phyloP scores from a whole-genome alignment of 257 asterid genomes.

The Eucommia ulmoides region DNA sequence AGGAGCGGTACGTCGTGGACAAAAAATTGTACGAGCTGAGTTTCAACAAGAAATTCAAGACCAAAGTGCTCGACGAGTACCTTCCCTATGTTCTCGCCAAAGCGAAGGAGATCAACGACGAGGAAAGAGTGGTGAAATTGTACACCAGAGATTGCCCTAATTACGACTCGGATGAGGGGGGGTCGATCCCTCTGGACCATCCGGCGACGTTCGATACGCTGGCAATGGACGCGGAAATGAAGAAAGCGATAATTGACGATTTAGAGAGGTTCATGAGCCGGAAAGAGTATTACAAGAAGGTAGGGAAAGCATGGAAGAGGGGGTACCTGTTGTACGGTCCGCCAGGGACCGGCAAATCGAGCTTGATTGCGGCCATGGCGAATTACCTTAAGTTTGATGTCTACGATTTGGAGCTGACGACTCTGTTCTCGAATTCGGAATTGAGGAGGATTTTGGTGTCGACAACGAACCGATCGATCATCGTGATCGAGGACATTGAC shows the following conservation, averaged over 20 bases:
- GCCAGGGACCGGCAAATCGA: conserved; percentile 87
- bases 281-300: conserved; percentile 58
- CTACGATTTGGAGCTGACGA: conserved; percentile 58
- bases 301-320: conserved; percentile 87
- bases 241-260: conserved; percentile 40
- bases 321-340: conserved; percentile 81
- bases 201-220: conserved; percentile 60
- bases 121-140: conserved; percentile 40
- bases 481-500: conserved; percentile 76
- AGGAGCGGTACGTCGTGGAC: conserved; percentile 19
- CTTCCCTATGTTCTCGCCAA: conserved; percentile 38
- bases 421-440: conserved; percentile 40
- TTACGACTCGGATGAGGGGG: conserved; percentile 36
- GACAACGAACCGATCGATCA: conserved; percentile 49
- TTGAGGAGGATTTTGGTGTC: conserved; percentile 48
- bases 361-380: conserved; percentile 76
- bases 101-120: conserved; percentile 38
- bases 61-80: conserved; percentile 31
- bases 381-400: conserved; percentile 62
- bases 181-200: conserved; percentile 52
- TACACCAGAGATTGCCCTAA: conserved; percentile 47
- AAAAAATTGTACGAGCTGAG: conserved; percentile 55
- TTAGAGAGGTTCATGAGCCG: conserved; percentile 65
- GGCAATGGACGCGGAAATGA: conserved; percentile 58
- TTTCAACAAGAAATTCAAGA: conserved; percentile 27